Evolutionary conservation across 495 filamentous ascomycete genomes (phyloP).

Genomic region (Astrothelium macrocarpum): DNA sequence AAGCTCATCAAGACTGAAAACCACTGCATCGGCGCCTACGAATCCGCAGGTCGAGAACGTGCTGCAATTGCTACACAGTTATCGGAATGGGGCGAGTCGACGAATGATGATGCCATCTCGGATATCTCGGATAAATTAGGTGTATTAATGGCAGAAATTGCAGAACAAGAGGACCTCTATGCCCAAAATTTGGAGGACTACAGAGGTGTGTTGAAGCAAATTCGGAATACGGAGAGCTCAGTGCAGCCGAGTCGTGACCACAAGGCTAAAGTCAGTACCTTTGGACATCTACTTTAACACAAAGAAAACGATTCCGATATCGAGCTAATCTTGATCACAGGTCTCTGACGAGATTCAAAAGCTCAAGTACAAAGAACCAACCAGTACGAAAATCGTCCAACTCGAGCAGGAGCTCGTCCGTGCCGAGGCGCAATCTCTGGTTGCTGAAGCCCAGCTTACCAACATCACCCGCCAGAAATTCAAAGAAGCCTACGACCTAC

Average conservation of each 20-base stretch:
- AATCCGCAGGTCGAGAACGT: slow-evolving; percentile 71
- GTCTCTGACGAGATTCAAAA: slow-evolving; percentile 82
- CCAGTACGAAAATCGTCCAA: slow-evolving; percentile 60
- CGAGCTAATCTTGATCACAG: slow-evolving; percentile 23
- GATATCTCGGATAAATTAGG: slow-evolving; percentile 92
- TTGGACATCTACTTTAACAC: not conserved
- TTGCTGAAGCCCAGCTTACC: slow-evolving; percentile 92
- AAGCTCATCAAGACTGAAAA: slow-evolving; percentile 89
- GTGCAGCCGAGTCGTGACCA: slow-evolving; percentile 88
- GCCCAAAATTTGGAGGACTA: slow-evolving; percentile 80
- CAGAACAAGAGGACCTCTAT: slow-evolving; percentile 82
- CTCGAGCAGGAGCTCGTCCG: slow-evolving; percentile 94
- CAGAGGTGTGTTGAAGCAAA: slow-evolving; percentile 69
- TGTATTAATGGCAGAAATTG: slow-evolving; percentile 81
- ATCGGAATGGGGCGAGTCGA: slow-evolving; percentile 93
- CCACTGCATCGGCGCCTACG: slow-evolving; percentile 69
- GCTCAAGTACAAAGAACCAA: slow-evolving; percentile 81
- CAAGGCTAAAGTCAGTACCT: slow-evolving; percentile 49
- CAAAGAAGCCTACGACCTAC: slow-evolving; percentile 82
- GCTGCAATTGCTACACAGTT: slow-evolving; percentile 76
- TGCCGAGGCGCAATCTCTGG: slow-evolving; percentile 87
- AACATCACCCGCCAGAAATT: slow-evolving; percentile 90
- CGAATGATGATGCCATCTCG: slow-evolving; percentile 71
- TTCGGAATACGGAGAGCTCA: slow-evolving; percentile 81
- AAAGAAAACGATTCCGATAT: not conserved